Base-by-base conservation (phyloP, 1,139 yeast genomes). In the Saccharomyces pastorianus region DNA sequence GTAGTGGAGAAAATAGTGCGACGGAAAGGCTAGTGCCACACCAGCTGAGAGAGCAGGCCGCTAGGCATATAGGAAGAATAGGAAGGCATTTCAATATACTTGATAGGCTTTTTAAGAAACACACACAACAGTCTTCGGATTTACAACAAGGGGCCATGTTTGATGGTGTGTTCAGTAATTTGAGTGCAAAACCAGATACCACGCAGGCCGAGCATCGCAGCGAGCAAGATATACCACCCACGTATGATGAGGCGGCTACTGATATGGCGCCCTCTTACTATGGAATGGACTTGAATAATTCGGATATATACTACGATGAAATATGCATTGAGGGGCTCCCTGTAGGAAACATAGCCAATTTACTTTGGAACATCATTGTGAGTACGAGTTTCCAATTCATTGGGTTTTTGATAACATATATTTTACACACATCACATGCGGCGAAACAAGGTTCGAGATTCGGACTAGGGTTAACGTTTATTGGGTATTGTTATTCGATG, bases 231-330 rank as follows among this genome's bases (percentile, higher is more conserved):
- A 76, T 76, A 51, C 96, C 97, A 13, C 99, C 99, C 1, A 77
- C 95, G 0, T 93, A 95, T 71, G 96, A 88, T 57, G 97, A 91
- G 65, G 98, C 96, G 0, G 91, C 96, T 0, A 88, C 93, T 2
- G 99, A 93, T 69, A 82, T 95, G 25, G 83, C 95, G 0, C 99
- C 99, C 0, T 96, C 96, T 48, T 95, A 95, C 70, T 95, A 97
- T 96, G 99, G 95, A 69, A 84, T 91, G 53, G 80, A 90, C 66
- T 82, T 95, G 1, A 89, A 91, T 14, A 89, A 90, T 56, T 59
- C 66, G 3, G 68, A 65, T n/a, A 55, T 69, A 60, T 87, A 85
- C 55, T 75, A 75, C 52, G 97, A 93, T 67, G 98, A 91, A 69
- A 84, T 93, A 46, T 89, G 89, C 70, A 91, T 95, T 46, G 96